Conservation (phyloP, 257 asterid species). For the Verbascum thapsus region DNA sequence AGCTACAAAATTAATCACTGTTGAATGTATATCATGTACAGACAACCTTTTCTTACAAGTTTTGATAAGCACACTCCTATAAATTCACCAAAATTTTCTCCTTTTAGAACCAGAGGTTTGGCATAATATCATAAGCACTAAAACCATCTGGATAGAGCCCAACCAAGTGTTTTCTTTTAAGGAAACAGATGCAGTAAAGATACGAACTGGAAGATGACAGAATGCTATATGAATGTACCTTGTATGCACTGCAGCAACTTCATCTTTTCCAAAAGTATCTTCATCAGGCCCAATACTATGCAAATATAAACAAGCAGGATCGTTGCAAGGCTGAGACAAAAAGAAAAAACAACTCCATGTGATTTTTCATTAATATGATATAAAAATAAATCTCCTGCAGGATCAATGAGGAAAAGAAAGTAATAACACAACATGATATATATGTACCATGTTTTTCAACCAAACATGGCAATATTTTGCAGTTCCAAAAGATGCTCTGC, state of each 20-base stretch:
- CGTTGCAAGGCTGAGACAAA: slow-evolving; percentile 80
- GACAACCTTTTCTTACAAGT: not conserved
- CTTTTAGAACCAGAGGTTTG: not conserved
- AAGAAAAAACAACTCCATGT: slow-evolving; percentile 30
- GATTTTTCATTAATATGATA: slow-evolving; percentile 19
- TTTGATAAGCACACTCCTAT: not conserved
- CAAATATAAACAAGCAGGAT: slow-evolving; percentile 86
- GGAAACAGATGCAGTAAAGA: slow-evolving; percentile 14
- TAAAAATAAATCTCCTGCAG: slow-evolving; percentile 15
- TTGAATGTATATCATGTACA: not conserved
- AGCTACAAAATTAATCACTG: not conserved
- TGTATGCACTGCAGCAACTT: slow-evolving; percentile 92
- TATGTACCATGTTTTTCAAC: slow-evolving; percentile 83
- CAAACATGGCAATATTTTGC: slow-evolving; percentile 98
- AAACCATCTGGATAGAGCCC: not conserved
- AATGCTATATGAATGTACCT: slow-evolving; percentile 48
- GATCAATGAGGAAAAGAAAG: slow-evolving; percentile 14
- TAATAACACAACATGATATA: slow-evolving; percentile 16
- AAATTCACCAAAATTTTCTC: no score
- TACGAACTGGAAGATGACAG: slow-evolving; percentile 9
- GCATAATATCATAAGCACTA: not conserved
- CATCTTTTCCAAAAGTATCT: slow-evolving; percentile 95
- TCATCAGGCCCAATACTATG: slow-evolving; percentile 90
- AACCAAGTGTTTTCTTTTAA: not conserved
- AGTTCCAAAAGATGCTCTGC: slow-evolving; percentile 99